These are phyloP conservation scores for Lodderomyces pseudojiufengensis DNA, from an alignment of 1,139 yeast species.

Conservation along the genomic window DNA sequence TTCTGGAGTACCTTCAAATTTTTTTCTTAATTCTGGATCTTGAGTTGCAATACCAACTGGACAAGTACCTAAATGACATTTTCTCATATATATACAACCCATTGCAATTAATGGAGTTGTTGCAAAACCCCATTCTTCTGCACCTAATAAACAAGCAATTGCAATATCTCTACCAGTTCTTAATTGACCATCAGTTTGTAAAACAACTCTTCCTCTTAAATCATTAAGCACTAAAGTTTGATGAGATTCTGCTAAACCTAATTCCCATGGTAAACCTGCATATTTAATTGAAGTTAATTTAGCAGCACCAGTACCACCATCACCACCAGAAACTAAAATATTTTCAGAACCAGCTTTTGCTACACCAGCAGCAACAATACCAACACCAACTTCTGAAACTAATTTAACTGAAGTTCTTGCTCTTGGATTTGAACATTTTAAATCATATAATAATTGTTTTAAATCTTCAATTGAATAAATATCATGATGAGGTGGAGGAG, in stretches of 20 bases:
- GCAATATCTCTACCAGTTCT: constrained; percentile 97
- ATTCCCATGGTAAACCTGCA: constrained; percentile 98
- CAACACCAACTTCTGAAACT: constrained; percentile 98
- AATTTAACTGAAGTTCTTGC: constrained; percentile 95
- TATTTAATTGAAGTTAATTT: constrained; percentile 95
- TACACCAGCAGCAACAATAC: constrained; percentile 98
- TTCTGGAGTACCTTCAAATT: constrained; percentile 95
- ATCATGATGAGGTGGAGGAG: constrained; percentile 99
- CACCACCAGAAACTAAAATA: constrained; percentile 92
- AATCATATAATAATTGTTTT: constrained; percentile 92
- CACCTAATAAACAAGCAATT: constrained; percentile 92
- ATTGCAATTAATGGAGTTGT: constrained; percentile 95
- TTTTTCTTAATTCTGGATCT: constrained; percentile 89
- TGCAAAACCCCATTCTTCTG: constrained; percentile 98
- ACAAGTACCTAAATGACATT: constrained; percentile 89
- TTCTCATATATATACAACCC: constrained; percentile 97
- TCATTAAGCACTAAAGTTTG: constrained; percentile 95
- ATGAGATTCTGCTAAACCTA: constrained; percentile 97
- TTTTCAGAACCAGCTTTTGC: constrained; percentile 99
- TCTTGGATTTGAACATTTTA: constrained; percentile 95
- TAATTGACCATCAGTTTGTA: constrained; percentile 96
- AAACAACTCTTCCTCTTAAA: constrained; percentile 88
- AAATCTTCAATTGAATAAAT: constrained; percentile 96
- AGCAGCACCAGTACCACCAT: constrained; percentile 99
- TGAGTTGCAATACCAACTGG: constrained; percentile 99